These are phyloP conservation scores for Aspergillus glaucus DNA, from an alignment of 2,329 filamentous ascomycete genomes.

Conservation along the genomic window DNA sequence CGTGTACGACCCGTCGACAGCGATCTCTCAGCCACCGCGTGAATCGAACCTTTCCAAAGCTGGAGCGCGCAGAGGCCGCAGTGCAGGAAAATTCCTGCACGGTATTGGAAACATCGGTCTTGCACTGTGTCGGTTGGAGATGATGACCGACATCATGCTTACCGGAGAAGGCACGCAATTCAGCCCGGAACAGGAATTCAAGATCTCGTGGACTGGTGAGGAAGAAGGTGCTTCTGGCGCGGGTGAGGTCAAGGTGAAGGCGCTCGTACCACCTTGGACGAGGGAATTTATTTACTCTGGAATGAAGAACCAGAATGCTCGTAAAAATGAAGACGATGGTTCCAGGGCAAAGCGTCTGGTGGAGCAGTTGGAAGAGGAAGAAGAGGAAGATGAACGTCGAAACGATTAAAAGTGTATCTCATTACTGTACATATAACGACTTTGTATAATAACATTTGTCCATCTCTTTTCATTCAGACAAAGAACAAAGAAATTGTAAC, in stretches of 20 bases:
- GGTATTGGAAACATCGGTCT: slow-evolving; percentile 82
- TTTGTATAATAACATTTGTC: slow-evolving; percentile 14
- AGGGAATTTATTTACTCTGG: slow-evolving; percentile 38
- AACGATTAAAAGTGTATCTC: slow-evolving; percentile 13
- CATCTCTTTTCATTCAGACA: neutral
- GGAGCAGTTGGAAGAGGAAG: slow-evolving; percentile 32
- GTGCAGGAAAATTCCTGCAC: slow-evolving; percentile 71
- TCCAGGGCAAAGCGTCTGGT: slow-evolving; percentile 31
- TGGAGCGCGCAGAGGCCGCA: slow-evolving; percentile 52
- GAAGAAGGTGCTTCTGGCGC: slow-evolving; percentile 35
- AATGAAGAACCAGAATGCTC: slow-evolving; percentile 25
- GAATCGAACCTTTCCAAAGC: slow-evolving; percentile 51
- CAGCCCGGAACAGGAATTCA: slow-evolving; percentile 57
- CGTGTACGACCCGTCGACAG: slow-evolving; percentile 24
- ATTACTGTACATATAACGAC: slow-evolving; percentile 17
- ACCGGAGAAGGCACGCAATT: slow-evolving; percentile 61
- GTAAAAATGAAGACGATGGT: slow-evolving; percentile 15
- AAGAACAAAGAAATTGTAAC: neutral
- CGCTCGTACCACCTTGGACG: slow-evolving; percentile 77
- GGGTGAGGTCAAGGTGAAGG: slow-evolving; percentile 57
- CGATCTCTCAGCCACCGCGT: slow-evolving; percentile 24
- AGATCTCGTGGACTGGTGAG: slow-evolving; percentile 46
- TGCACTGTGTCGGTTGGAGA: slow-evolving; percentile 77
- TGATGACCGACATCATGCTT: slow-evolving; percentile 75
- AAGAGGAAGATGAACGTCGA: slow-evolving; percentile 17